These are phyloP conservation scores for Lactarius pseudohatsudake DNA, from an alignment of 768 basidiomycete genomes.

Conservation along the genomic window DNA sequence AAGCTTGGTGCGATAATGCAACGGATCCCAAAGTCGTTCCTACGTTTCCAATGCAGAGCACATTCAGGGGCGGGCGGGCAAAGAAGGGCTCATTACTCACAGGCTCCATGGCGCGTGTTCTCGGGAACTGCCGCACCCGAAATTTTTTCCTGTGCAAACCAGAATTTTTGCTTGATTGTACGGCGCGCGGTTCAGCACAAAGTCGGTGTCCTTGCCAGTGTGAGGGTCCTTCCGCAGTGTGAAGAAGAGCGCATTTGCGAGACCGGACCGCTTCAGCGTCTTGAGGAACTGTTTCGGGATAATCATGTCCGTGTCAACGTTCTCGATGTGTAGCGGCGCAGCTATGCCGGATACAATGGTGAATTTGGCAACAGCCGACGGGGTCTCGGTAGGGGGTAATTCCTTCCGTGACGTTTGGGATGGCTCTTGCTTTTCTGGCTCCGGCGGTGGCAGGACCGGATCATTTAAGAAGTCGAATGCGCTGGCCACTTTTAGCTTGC, in stretches of 20 bases:
- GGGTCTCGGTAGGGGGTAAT: conserved; percentile 34
- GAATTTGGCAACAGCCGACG: conserved; percentile 43
- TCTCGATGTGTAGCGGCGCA: conserved; percentile 53
- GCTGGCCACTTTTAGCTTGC: conserved; percentile 67
- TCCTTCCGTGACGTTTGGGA: conserved; percentile 31
- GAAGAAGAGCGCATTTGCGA: conserved; percentile 58
- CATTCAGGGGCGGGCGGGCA: background rate
- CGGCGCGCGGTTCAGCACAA: conserved; percentile 59
- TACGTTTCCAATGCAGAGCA: conserved; percentile 25
- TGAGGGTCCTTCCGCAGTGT: conserved; percentile 50
- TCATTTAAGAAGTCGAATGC: conserved; percentile 78
- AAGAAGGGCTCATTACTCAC: conserved; percentile 34
- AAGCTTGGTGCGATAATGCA: conserved; percentile 61
- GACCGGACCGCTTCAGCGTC: conserved; percentile 62
- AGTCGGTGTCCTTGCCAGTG: conserved; percentile 55
- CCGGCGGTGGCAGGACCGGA: conserved; percentile 44
- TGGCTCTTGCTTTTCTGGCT: conserved; percentile 34
- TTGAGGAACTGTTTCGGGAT: conserved; percentile 69
- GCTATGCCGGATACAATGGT: conserved; percentile 51
- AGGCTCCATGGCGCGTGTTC: conserved; percentile 63
- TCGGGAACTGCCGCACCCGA: conserved; percentile 61
- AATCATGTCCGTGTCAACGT: conserved; percentile 67
- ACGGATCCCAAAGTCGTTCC: conserved; percentile 63
- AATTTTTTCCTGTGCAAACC: conserved; percentile 60
- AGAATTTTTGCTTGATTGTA: conserved; percentile 54